Evolutionary conservation across 305 asterid species (phyloP), one percentile per base, ranked within the genome.

Genomic region (Fraxinus velutina): DNA sequence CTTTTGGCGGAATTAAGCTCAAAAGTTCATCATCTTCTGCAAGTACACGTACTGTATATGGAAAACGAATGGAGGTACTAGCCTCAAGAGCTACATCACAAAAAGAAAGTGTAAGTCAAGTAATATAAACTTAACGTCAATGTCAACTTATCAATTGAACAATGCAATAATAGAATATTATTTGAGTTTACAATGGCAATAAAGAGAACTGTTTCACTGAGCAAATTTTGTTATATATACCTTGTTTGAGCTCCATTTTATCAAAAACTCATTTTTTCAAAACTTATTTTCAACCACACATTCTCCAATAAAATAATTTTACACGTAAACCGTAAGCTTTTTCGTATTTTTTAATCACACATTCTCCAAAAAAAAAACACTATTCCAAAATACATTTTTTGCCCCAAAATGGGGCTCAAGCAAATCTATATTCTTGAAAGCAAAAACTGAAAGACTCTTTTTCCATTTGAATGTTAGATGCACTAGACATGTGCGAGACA

Each of bases 11-110:
- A 86, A 95, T 90, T 82, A 90, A 85, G 77, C 88, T 84, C 78
- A 95, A 78, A 77, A 92, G 84, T 81, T 86, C 89, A 72, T 89
- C 91, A 24, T 74, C 80, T 83, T 88, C 92, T 1, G 82, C 84
- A 71, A 92, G 90, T 27, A 88, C 72, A 76, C 84, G 90, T 77
- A 87, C 81, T 0, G 89, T 82, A 84, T 86, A 92, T 79, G 91
- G 82, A 73, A 83, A 89, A 36, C 64, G 80, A 84, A 91, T 87
- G 76, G 86, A 89, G 76, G 71, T 88, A 60, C 87, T 87, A 79
- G 98, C 98, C 87, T 92, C 94, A 6, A 86, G 89, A 87, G 99
- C 98, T 95, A 87, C 91, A 92, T 81, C 82, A 86, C 44, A 75
- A 82, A 76, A 85, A 24, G 52, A 74, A 81, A 47, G 27, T 64